Evolutionary conservation across 768 basidiomycete species (phyloP).

Genomic region (Rhodotorula graminis): DNA sequence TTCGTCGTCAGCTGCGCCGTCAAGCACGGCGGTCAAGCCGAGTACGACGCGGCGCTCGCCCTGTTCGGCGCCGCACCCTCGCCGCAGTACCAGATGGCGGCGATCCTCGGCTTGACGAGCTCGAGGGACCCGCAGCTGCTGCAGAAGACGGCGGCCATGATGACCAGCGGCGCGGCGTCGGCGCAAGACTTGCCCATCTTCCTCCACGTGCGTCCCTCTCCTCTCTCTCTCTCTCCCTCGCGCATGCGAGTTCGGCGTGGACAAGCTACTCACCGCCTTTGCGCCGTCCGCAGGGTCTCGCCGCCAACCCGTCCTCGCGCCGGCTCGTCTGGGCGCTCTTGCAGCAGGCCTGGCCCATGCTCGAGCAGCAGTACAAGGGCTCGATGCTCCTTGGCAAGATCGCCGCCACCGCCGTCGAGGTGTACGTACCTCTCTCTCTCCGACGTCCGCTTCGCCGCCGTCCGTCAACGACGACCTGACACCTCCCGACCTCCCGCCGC

Average conservation of each 20-base stretch:
- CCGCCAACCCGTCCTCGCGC: slow-evolving; percentile 18
- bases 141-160: slow-evolving; percentile 36
- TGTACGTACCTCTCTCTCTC: not conserved
- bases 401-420: slow-evolving; percentile 16
- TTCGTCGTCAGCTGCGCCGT: slow-evolving; percentile 55
- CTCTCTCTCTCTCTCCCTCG: not conserved
- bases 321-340: slow-evolving; percentile 22
- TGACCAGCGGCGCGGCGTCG: slow-evolving; percentile 55
- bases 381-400: slow-evolving; percentile 21
- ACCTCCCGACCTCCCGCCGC: slow-evolving; percentile 45
- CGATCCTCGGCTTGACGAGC: slow-evolving; percentile 62
- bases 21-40: slow-evolving; percentile 64
- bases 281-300: slow-evolving; percentile 17
- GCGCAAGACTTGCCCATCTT: slow-evolving; percentile 13
- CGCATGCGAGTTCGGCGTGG: too few species aligned
- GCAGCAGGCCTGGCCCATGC: slow-evolving; percentile 19
- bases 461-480: not conserved
- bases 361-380: slow-evolving; percentile 19
- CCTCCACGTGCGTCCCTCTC: slow-evolving; percentile 6
- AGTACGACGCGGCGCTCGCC: slow-evolving; percentile 61
- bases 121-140: slow-evolving; percentile 59
- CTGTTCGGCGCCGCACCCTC: slow-evolving; percentile 69
- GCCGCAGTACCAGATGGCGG: slow-evolving; percentile 64
- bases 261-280: too few species aligned
- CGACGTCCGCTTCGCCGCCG: not conserved